Base-by-base conservation (phyloP, 441 rosid species). In the Melastoma candidum region DNA sequence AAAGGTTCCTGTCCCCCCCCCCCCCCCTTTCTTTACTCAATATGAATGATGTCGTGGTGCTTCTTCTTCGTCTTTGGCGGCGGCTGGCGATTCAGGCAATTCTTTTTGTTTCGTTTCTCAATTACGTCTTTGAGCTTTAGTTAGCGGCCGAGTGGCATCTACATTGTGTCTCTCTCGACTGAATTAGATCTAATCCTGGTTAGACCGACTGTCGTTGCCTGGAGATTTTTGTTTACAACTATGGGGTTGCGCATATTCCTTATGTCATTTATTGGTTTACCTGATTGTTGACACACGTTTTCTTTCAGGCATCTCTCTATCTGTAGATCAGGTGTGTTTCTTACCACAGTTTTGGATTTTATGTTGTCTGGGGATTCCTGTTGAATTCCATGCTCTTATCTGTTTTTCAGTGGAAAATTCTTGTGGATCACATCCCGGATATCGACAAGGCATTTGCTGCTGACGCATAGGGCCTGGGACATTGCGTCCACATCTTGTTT, bases 381-480 rank as follows among this genome's bases (percentile, higher is more conserved):
- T 39, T 32, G 56, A 45, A 17, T 52, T 10, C 56, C 3, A 9
- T 12, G 1, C 0, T 0, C 56, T 52, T n/a, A 43, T 39, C 41
- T 60, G 14, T 74, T 36, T 29, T 36, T 67, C 64, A 90, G 97
- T 90, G 98, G 95, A 85, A 79, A 57, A 53, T 71, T 3, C 90
- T 90, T 14, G 68, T 76, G 11, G 81, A 69, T 68, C 85, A 87
- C 29, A 77, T 65, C 1, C 90, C 69, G 13, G 87, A 71, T 53
- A 90, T 90, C 4, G 88, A 90, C 56, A 76, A 75, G 80, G 95
- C 90, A 10, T 75, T 90, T 14, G 67, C 76, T 46, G 82, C 77
- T 46, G 61, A 48, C 32, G 68, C 84, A 32, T 80, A 80, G 75
- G 51, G 55, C 29, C 45, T 24, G 24, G 56, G 0, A n/a, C n/a